Evolutionary conservation across 2,329 filamentous ascomycete genomes (phyloP).

Genomic region (Pleoardoris graminearum): DNA sequence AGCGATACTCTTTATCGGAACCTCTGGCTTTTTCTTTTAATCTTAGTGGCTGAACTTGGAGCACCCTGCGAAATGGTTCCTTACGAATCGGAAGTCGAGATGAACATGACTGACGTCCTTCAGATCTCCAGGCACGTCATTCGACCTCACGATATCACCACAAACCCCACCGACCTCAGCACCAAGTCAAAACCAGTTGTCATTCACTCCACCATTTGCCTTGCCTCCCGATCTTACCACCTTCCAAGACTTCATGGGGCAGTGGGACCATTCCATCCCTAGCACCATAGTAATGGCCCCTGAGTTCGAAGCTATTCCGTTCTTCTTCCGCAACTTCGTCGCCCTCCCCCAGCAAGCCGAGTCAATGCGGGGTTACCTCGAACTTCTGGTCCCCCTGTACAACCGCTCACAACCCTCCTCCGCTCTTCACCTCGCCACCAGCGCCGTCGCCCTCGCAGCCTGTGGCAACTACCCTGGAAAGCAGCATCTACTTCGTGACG

Average conservation of each 20-base stretch:
- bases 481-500: constrained; percentile 38
- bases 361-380: constrained; percentile 44
- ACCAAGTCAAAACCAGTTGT: constrained; percentile 16
- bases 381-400: constrained; percentile 45
- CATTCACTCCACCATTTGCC: constrained; percentile 22
- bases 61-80: not conserved
- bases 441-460: constrained; percentile 44
- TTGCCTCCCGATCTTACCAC: constrained; percentile 22
- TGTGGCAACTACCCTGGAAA: constrained; percentile 46
- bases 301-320: constrained; percentile 45
- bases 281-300: constrained; percentile 33
- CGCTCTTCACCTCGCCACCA: constrained; percentile 46
- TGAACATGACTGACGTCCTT: constrained; percentile 15
- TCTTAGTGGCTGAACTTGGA: too few species aligned
- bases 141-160: constrained; percentile 19
- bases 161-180: constrained; percentile 7
- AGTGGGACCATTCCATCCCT: constrained; percentile 32
- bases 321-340: constrained; percentile 50
- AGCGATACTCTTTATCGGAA: not conserved
- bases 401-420: constrained; percentile 39
- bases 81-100: not conserved
- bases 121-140: constrained; percentile 29
- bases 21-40: too few species aligned
- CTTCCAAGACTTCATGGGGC: constrained; percentile 38
- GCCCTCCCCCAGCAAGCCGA: constrained; percentile 44